Evolutionary conservation across 768 basidiomycete species (phyloP), one percentile per base, ranked within the genome.

Genomic region (Leccinum uliginosum): DNA sequence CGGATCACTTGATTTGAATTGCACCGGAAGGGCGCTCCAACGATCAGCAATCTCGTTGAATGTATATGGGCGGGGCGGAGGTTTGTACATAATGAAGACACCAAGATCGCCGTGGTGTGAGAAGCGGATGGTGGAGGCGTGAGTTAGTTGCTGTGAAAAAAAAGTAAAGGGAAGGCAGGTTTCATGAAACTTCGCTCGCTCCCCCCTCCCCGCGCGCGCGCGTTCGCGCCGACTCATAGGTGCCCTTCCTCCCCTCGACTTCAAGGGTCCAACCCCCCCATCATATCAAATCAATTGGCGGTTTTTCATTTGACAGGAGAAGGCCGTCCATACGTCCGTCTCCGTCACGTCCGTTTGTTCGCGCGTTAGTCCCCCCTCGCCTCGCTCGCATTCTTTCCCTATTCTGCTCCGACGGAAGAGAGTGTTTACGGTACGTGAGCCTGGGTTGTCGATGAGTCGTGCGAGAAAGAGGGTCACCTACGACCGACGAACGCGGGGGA

Each of bases 21-120:
- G 30, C 45, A 23, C 7, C 21, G n/a, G 21, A 19, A 9, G 15
- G 21, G 21, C 45, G 21, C 24, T 46, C 45, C 24, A 46, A 46
- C 24, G 23, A 26, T 46, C 45, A 26, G 15, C 45, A 26, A 27
- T 26, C 44, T 44, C 24, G 29, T 5, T 49, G n/a, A 9, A 44
- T 40, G n/a, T n/a, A 40, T 43, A 43, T 43, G 40, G 40, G 19
- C 19, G 40, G 17, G 40, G 40, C n/a, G 38, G 40, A 43, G 56
- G 43, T 19, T 45, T 32, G 51, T 61, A 61, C 61, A 61, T 61
- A 62, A 63, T 35, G n/a, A 34, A 11, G 38, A 43, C 40, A 19
- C 45, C 40, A 30, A 45, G 64, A 54, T 69, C 65, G 54, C 66
- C 65, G 66, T 51, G n/a, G 68, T 67, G 67, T 67, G 67, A 67